A percentile compares a stretch with the other conserved stretches of the same genome.
phyloP scores from a whole-genome alignment of 257 asterid species.

The Voacanga thouarsii region DNA sequence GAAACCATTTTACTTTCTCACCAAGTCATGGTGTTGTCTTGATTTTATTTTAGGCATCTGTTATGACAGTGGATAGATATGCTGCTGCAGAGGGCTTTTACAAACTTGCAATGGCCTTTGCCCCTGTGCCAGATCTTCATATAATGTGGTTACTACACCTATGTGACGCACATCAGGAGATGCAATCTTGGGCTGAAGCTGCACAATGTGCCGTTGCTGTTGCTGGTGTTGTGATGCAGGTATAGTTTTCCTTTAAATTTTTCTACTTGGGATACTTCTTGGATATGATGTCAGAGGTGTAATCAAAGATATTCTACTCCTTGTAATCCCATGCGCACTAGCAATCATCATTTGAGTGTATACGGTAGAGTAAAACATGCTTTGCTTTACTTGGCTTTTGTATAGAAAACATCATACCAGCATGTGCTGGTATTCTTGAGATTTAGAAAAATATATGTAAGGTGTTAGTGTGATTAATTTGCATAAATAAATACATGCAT shows the following conservation, averaged over 20 bases:
- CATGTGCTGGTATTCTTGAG: not conserved
- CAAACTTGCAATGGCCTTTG: slow-evolving; percentile 97
- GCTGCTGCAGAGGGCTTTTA: slow-evolving; percentile 98
- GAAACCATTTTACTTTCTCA: slow-evolving; percentile 8
- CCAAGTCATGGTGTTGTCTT: not conserved
- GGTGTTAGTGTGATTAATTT: not conserved
- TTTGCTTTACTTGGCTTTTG: not conserved
- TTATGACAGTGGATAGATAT: slow-evolving; percentile 90
- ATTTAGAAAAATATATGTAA: not conserved
- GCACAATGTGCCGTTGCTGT: slow-evolving; percentile 99
- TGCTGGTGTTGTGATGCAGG: slow-evolving; percentile 99
- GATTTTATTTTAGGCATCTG: slow-evolving; percentile 60
- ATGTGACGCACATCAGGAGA: slow-evolving; percentile 99
- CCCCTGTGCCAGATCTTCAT: slow-evolving; percentile 99
- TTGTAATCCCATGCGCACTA: not conserved
- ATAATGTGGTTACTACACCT: slow-evolving; percentile 97
- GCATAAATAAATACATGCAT: no score
- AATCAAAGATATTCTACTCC: not conserved
- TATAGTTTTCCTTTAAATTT: slow-evolving; percentile 12
- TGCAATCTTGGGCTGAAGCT: slow-evolving; percentile 99
- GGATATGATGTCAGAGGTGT: not conserved
- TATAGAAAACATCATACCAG: not conserved
- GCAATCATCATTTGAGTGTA: not conserved
- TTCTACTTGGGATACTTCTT: not conserved
- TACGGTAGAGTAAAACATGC: not conserved